Conservation (phyloP, 257 asterid genomes). For the Ehretia macrophylla region DNA sequence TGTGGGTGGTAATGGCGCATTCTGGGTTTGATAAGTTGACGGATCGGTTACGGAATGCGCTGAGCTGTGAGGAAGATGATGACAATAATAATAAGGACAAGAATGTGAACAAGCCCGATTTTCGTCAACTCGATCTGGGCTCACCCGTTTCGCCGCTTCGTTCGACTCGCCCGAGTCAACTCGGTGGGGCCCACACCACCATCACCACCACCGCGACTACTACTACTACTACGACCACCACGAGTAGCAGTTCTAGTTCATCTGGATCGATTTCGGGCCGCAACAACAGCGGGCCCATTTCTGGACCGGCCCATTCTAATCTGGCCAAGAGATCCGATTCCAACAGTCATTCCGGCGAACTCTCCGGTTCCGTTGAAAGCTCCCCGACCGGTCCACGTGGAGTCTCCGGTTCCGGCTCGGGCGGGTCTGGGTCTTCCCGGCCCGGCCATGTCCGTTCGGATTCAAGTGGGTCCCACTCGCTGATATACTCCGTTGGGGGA, state of each 20-base stretch:
- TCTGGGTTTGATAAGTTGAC: constrained; percentile 38
- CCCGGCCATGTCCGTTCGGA: constrained; percentile 54
- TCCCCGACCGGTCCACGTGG: constrained; percentile 35
- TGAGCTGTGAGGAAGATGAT: constrained; percentile 23
- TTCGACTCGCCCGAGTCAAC: background rate
- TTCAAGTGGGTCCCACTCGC: constrained; percentile 51
- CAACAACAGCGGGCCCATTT: background rate
- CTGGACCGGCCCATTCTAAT: background rate
- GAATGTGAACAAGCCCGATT: constrained; percentile 65
- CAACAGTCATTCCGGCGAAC: constrained; percentile 50
- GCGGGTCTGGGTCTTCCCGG: constrained; percentile 5
- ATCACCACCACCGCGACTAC: constrained; percentile 16
- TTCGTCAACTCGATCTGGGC: constrained; percentile 68
- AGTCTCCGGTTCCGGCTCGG: background rate
- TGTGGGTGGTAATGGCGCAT: constrained; percentile 35
- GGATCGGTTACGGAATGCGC: constrained; percentile 50
- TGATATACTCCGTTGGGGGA: constrained; percentile 42
- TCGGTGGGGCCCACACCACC: background rate
- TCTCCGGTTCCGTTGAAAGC: constrained; percentile 40
- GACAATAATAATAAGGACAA: constrained; percentile 18
- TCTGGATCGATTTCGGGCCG: constrained; percentile 66
- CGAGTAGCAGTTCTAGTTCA: constrained; percentile 44
- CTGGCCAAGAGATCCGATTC: constrained; percentile 30
- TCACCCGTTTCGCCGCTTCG: constrained; percentile 61
- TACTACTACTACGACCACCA: constrained; percentile 22